phyloP scores from a whole-genome alignment of 768 basidiomycete genomes.

The Tremella fuciformis region DNA sequence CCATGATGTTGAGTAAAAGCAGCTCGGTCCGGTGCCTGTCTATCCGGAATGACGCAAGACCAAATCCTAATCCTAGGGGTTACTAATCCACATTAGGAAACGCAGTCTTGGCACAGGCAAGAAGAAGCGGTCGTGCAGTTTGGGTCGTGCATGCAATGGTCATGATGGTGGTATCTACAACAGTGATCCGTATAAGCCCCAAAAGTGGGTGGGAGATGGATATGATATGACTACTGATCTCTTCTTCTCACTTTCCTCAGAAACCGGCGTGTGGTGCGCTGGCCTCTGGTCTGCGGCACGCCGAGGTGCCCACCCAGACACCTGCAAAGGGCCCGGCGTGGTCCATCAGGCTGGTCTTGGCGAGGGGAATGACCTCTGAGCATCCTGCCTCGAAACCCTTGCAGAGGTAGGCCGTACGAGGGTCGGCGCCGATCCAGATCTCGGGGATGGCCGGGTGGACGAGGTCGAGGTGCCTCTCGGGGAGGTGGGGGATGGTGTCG shows the following conservation, averaged over 20 bases:
- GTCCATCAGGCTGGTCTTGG: slow-evolving; percentile 34
- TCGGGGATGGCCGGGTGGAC: slow-evolving; percentile 36
- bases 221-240: too few relatives aligned
- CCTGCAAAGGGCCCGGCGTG: slow-evolving; percentile 45
- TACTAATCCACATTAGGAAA: too few relatives aligned
- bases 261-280: neutral
- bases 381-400: slow-evolving; percentile 22
- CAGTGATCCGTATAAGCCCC: too few relatives aligned
- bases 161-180: too few relatives aligned
- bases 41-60: too few relatives aligned
- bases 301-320: slow-evolving; percentile 33
- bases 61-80: too few relatives aligned
- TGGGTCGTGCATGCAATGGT: too few relatives aligned
- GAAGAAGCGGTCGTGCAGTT: too few relatives aligned
- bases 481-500: slow-evolving; percentile 43
- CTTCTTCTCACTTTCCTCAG: neutral
- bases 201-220: too few relatives aligned
- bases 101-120: too few relatives aligned
- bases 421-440: slow-evolving; percentile 43
- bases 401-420: slow-evolving; percentile 33
- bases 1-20: too few relatives aligned
- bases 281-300: neutral
- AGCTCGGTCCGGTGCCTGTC: too few relatives aligned
- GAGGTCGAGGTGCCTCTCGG: slow-evolving; percentile 31
- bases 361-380: slow-evolving; percentile 21